Base-by-base conservation (phyloP, 257 asterid species). In the Jaltomata sinuosa region DNA sequence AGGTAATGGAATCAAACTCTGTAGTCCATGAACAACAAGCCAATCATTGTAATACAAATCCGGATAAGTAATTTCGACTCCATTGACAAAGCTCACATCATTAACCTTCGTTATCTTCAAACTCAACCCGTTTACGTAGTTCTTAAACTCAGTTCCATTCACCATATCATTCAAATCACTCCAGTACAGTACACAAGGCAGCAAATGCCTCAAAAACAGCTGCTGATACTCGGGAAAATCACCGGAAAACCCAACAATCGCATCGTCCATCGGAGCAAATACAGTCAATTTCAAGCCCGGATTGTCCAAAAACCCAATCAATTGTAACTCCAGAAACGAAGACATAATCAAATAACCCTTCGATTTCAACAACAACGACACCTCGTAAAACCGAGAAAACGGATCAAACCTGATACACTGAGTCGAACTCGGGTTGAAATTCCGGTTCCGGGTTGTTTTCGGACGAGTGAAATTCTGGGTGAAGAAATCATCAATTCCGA, bases 311-410 rank as follows among this genome's bases (percentile, higher is more conserved):
- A 85, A 91, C 2, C 97, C 98, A 38, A 87, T 69, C 34, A 96
- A 45, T 88, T 96, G 99, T 84, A 94, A 50, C 16, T 94, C 98
- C 5, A 95, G 95, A 84, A 95, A 93, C 40, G 96, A 84, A 16
- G 94, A 93, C 82, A 95, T 86, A 4, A 95, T 88, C 22, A 95
- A 83, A 83, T 91, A 91, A 14, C 97, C 99, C 83, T 96, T 88
- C 5, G 97, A 86, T 65, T 89, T 94, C 83, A 95, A 22, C 29
- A 85, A 87, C 32, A 89, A 87, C 0, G 96, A 89, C 0, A 93
- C 96, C 18, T 89, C 94, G 9, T 22, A 77, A 42, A 89, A 93
- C 18, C 71, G 54, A 1, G 97, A 94, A 50, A 67, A 55, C 11
- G 85, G 4, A 42, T 87, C 89, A 84, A 90, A 79, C 49, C 89